Evolutionary conservation across 1,284 basidiomycete species (phyloP).

Genomic region (Ustilago loliicola): DNA sequence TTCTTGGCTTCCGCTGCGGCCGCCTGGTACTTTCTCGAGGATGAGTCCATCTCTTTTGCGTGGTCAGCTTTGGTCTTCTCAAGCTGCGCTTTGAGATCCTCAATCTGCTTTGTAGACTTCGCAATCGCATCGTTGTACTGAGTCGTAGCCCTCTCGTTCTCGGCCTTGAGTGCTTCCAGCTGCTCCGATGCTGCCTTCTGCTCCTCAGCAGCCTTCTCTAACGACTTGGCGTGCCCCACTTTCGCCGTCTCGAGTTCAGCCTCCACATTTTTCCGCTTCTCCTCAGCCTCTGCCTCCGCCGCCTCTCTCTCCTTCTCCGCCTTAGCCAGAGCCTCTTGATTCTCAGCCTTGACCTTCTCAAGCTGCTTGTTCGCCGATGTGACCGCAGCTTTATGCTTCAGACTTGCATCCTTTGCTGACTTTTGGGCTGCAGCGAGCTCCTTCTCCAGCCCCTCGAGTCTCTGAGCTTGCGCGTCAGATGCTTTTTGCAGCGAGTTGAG

Average conservation of each 20-base stretch:
- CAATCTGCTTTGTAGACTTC: slow-evolving; percentile 4
- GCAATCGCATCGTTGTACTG: slow-evolving; percentile 5
- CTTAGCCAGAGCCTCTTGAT: slow-evolving; percentile 10
- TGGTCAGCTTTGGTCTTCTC: slow-evolving; percentile 6
- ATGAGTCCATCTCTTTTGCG: not conserved
- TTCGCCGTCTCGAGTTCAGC: slow-evolving; percentile 20
- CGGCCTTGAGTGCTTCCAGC: slow-evolving; percentile 19
- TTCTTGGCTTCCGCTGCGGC: slow-evolving; percentile 11
- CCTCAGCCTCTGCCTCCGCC: slow-evolving; percentile 7
- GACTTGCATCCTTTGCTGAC: slow-evolving; percentile 21
- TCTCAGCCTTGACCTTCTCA: slow-evolving; percentile 18
- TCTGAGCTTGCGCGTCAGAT: slow-evolving; percentile 17
- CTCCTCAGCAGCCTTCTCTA: slow-evolving; percentile 17
- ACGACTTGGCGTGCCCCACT: slow-evolving; percentile 20
- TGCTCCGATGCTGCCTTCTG: slow-evolving; percentile 7
- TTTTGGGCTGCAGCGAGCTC: slow-evolving; percentile 41
- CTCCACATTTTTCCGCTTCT: slow-evolving; percentile 23
- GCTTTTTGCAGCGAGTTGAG: slow-evolving; percentile 24
- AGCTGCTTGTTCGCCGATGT: slow-evolving; percentile 23
- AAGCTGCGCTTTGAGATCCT: slow-evolving; percentile 15
- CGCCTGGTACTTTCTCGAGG: slow-evolving; percentile 13
- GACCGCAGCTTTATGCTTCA: slow-evolving; percentile 39
- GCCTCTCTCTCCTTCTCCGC: slow-evolving; percentile 12
- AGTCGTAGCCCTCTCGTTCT: slow-evolving; percentile 14
- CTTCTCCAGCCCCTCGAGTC: slow-evolving; percentile 31